Evolutionary conservation across 1,139 yeast genomes (phyloP), one percentile per base, ranked within the genome.

Genomic region (Kodamaea sp.): DNA sequence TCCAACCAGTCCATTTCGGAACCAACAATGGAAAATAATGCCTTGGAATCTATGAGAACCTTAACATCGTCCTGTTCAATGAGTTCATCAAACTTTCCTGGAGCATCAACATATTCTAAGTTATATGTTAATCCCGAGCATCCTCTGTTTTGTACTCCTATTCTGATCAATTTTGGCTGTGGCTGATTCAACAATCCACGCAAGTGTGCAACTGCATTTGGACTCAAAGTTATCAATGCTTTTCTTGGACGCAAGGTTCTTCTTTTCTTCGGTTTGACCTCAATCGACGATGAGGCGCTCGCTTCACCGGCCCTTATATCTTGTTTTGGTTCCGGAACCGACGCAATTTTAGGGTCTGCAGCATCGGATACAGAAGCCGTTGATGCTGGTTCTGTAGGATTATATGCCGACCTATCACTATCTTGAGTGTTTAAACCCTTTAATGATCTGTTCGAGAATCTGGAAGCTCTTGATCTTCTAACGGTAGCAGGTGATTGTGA

Each of bases 1-100:
- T 92, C 97, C 39, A 87, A 71, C 96, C 97, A 92, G 63, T 92
- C 98, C 98, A 92, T 92, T 62, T 89, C 96, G 4, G 95, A 84
- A 1, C 98, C 98, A 40, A 92, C 95, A 32, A 92, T 90, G 46
- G 95, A 84, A 59, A 92, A 90, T 41, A 92, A 71, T 2, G 98
- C 97, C 61, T 92, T 92, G 18, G 97, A 89, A 59, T 92, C 98
- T 37, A 92, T 88, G 42, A 90, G 73, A 4, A 92, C 95, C 61
- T 81, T 86, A 30, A 92, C 95, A 18, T 95, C 97, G 50, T 89
- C 96, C 62, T 90, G 97, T 47, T 80, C 87, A 12, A 92, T 87
- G 42, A 83, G 72, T 62, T 92, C 98, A 59, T 92, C 98, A 53
- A 90, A 92, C 63, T 89, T 88, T 10, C 94, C 96, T 4, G 97